Base-by-base conservation (phyloP, 176 grass and related monocot species). In the Avena atlantica region DNA sequence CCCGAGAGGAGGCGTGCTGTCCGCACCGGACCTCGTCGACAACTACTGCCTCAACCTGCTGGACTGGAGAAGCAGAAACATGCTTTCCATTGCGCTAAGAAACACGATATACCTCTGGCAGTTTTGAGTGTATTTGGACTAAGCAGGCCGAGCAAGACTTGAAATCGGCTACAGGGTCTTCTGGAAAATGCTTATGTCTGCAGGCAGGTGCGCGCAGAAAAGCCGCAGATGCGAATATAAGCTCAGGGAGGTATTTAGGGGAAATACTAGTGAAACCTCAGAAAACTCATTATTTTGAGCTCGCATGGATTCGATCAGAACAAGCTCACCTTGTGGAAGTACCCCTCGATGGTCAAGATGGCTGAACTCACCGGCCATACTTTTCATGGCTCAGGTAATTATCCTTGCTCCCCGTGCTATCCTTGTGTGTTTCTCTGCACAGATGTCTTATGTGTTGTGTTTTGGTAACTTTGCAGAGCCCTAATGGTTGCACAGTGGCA, bases 101-200 rank as follows among this genome's bases (percentile, higher is more conserved):
- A 34, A 34, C 31, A 34, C 31, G 31, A 34, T 34, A 34, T 34
- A 34, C 58, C 20, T 60, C 58, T 21, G 0, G 8, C 40, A 99
- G 94, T 51, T 47, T 85, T 67, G 92, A 99, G 49, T 99, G 94
- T 85, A 94, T 34, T 34, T 34, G 31, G 31, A 34, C 31, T 34
- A 34, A 92, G 74, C 57, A 94, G 61, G 49, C 85, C 25, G 94
- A 99, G 77, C 78, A 83, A 74, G 91, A 87, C 78, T 29, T 87
- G 8, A 89, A 95, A 63, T 23, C 31, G 31, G 31, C 31, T 34
- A 34, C 31, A 34, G 2, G 12, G 4, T 63, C n/a, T 24, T 12
- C 11, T 12, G 10, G 5, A 63, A 59, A 62, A 24, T 40, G 37
- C 37, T 40, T 40, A 40, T 40, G 37, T 40, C 37, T 40, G 37